phyloP scores from a whole-genome alignment of 192 early-diverging fungal genomes.

The Piromyces finnis region DNA sequence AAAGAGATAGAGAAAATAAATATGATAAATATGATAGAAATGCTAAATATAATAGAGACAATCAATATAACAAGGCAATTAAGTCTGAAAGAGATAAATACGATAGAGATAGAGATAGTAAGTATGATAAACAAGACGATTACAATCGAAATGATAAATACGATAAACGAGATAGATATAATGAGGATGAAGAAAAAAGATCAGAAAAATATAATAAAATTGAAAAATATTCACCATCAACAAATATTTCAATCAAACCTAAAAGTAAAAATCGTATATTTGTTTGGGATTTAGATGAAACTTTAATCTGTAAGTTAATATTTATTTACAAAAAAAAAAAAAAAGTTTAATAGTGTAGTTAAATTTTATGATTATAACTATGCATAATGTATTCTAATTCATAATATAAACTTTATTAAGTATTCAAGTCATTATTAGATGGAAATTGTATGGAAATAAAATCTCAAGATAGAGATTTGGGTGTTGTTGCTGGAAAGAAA shows the following conservation, averaged over 20 bases:
- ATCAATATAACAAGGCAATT: not conserved
- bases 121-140: not conserved
- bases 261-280: not conserved
- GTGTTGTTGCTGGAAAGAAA: not conserved
- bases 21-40: not conserved
- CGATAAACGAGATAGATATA: not conserved
- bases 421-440: not conserved
- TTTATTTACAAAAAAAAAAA: too few relatives aligned
- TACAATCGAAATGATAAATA: not conserved
- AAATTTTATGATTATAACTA: too few relatives aligned
- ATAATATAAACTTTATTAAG: too few relatives aligned
- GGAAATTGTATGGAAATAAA: not conserved
- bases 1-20: too few relatives aligned
- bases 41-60: not conserved
- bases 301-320: not conserved
- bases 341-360: too few relatives aligned
- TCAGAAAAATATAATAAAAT: not conserved
- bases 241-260: not conserved
- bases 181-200: not conserved
- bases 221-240: too few relatives aligned
- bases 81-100: not conserved
- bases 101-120: not conserved
- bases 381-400: too few relatives aligned
- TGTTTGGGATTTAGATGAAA: not conserved
- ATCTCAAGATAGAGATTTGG: not conserved